Percentiles rank a stretch among this genome's conserved stretches.
phyloP scores from a whole-genome alignment of 352 stramenopile species.

The Pythium phragmitis region DNA sequence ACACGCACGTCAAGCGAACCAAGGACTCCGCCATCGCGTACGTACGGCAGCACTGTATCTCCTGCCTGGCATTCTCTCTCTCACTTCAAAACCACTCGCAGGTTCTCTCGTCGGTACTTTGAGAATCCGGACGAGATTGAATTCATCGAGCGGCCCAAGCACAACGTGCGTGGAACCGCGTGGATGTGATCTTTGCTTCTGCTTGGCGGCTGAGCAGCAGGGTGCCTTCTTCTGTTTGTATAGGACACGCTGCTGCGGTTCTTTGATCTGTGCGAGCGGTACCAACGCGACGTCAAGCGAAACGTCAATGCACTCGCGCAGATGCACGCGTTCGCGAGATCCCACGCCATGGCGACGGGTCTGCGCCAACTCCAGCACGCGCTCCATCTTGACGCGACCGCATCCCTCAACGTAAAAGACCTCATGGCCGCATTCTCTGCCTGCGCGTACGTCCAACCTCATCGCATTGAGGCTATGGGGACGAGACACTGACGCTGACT shows the following conservation, averaged over 20 bases:
- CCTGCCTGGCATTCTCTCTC: too few species aligned
- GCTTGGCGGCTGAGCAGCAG: background rate
- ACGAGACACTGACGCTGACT: background rate
- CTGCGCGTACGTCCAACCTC: conserved; percentile 48
- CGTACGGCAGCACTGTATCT: conserved; percentile 3
- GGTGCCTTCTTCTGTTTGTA: background rate
- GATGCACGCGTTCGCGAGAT: conserved; percentile 37
- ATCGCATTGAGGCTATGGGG: too few species aligned
- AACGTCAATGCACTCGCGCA: conserved; percentile 49
- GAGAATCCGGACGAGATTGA: conserved; percentile 46
- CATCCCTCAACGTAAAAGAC: conserved; percentile 36
- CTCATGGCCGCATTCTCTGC: conserved; percentile 53
- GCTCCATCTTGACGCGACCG: conserved; percentile 33
- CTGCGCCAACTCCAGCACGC: conserved; percentile 30
- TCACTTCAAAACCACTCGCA: conserved; percentile 7
- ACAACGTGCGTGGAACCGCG: conserved; percentile 31
- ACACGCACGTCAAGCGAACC: conserved; percentile 61
- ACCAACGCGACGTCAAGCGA: conserved; percentile 51
- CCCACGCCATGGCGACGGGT: conserved; percentile 34
- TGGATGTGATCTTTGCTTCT: background rate
- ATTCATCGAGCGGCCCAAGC: conserved; percentile 48
- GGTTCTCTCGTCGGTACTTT: conserved; percentile 64
- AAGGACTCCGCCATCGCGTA: conserved; percentile 61
- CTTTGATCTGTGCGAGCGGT: conserved; percentile 64
- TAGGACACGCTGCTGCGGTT: conserved; percentile 64